A percentile compares a stretch with the other conserved stretches of the same genome.
These are phyloP conservation scores for Senna siamea DNA, from an alignment of 306 rosid genomes.

Conservation along the genomic window DNA sequence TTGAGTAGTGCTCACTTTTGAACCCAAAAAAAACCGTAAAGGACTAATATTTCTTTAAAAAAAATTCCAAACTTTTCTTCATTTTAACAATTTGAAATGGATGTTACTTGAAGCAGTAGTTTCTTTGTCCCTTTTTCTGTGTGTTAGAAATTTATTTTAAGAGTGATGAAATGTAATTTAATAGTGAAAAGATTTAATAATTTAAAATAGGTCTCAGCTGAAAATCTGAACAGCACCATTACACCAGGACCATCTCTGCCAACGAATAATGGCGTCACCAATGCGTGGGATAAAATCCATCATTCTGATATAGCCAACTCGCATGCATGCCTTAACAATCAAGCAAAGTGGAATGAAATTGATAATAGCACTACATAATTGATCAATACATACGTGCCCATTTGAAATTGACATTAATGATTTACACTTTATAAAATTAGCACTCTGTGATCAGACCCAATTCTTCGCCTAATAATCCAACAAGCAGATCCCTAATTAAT, in stretches of 20 bases:
- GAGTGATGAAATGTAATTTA: no score
- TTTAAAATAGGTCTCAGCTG: not conserved
- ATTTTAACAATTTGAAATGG: no score
- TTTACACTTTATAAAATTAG: not conserved
- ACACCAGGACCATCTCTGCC: not conserved
- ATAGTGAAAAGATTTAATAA: no score
- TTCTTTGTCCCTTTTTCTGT: no score
- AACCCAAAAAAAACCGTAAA: no score
- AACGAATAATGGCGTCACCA: constrained; percentile 42
- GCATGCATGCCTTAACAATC: constrained; percentile 54
- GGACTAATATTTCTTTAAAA: no score
- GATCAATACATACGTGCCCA: constrained; percentile 6
- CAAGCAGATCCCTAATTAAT: constrained; percentile 21
- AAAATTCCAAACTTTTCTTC: no score
- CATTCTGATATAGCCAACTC: constrained; percentile 36
- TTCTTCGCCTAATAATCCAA: not conserved
- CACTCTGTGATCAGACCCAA: constrained; percentile 18
- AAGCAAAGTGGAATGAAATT: constrained; percentile 49
- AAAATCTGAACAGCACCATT: not conserved
- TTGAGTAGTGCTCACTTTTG: no score
- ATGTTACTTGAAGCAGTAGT: no score
- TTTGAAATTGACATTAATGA: constrained; percentile 26
- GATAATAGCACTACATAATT: not conserved
- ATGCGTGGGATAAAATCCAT: constrained; percentile 50
- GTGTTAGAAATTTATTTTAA: no score